phyloP scores from a whole-genome alignment of 2,329 filamentous ascomycete genomes.

The Arachnomyces sp. region DNA sequence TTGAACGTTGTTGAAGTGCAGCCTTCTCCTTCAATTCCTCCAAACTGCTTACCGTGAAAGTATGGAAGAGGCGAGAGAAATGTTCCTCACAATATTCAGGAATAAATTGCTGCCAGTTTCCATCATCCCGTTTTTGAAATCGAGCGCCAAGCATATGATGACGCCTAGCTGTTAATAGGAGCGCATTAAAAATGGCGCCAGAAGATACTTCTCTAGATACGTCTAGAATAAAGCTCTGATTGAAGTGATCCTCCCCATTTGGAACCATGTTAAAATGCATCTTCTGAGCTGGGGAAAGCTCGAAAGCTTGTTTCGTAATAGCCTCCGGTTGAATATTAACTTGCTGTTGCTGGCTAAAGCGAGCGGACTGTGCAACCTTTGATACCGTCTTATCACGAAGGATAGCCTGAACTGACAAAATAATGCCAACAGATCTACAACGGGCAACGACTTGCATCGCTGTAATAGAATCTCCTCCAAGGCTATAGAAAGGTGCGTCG shows the following conservation, averaged over 20 bases:
- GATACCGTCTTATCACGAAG: constrained; percentile 10
- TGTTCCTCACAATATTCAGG: too few relatives aligned
- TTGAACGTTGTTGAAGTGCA: too few relatives aligned
- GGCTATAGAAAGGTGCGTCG: constrained; percentile 24
- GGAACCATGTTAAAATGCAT: constrained; percentile 15
- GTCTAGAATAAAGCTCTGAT: constrained; percentile 16
- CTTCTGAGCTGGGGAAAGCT: constrained; percentile 18
- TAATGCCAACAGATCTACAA: constrained; percentile 12
- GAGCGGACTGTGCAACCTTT: constrained; percentile 7
- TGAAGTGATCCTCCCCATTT: constrained; percentile 13
- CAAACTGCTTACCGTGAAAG: too few relatives aligned
- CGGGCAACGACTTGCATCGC: constrained; percentile 19
- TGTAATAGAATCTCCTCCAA: constrained; percentile 24
- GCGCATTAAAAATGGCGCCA: constrained; percentile 7
- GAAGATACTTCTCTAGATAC: constrained; percentile 3
- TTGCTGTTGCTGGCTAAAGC: neutral
- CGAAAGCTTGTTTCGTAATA: constrained; percentile 10
- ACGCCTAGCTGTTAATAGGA: constrained; percentile 11
- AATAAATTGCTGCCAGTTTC: constrained; percentile 22
- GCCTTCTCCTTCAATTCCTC: too few relatives aligned
- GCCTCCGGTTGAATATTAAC: neutral
- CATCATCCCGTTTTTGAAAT: constrained; percentile 12
- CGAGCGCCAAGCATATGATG: constrained; percentile 19
- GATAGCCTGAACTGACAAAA: constrained; percentile 14
- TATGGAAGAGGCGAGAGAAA: too few relatives aligned